These are phyloP conservation scores for Monosporascus sp. DNA, from an alignment of 2,329 filamentous ascomycete genomes.

Conservation along the genomic window DNA sequence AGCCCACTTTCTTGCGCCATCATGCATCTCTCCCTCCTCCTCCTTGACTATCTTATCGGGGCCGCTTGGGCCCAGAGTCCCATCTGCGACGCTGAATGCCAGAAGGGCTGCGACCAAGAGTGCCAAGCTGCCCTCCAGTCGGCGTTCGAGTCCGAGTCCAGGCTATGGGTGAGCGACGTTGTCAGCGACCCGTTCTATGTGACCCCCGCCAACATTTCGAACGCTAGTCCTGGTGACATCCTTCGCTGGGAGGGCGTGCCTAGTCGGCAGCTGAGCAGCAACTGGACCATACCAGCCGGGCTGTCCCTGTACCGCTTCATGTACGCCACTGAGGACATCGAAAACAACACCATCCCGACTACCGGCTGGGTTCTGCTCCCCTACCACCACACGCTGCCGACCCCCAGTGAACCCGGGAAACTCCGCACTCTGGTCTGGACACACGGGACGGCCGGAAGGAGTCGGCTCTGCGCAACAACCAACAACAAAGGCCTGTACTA, in stretches of 20 bases:
- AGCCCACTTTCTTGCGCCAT: too few species aligned
- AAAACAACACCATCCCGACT: slow-evolving; percentile 9
- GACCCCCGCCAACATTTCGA: slow-evolving; percentile 7
- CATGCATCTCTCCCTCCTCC: too few species aligned
- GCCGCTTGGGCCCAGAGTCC: too few species aligned
- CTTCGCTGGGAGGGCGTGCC: slow-evolving; percentile 13
- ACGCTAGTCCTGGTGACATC: slow-evolving; percentile 9
- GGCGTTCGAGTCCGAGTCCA: too few species aligned
- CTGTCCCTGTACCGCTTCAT: slow-evolving; percentile 8
- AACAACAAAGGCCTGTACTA: slow-evolving; percentile 19
- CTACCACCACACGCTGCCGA: neutral
- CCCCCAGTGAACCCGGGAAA: neutral
- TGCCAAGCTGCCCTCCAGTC: too few species aligned
- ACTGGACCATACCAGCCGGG: slow-evolving; percentile 10
- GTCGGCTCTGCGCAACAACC: slow-evolving; percentile 15
- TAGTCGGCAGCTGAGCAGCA: slow-evolving; percentile 1
- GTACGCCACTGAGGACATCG: slow-evolving; percentile 13
- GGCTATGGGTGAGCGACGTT: neutral
- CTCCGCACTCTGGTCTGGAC: slow-evolving; percentile 17
- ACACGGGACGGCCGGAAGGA: slow-evolving; percentile 18
- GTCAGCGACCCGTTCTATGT: slow-evolving; percentile 8
- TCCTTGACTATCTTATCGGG: too few species aligned
- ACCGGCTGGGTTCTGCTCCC: slow-evolving; percentile 11
- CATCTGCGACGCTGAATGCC: too few species aligned
- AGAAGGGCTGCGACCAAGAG: too few species aligned